These are phyloP conservation scores for Tetrahymena elliotti DNA, from an alignment of 73 alveolate species.

Conservation along the genomic window DNA sequence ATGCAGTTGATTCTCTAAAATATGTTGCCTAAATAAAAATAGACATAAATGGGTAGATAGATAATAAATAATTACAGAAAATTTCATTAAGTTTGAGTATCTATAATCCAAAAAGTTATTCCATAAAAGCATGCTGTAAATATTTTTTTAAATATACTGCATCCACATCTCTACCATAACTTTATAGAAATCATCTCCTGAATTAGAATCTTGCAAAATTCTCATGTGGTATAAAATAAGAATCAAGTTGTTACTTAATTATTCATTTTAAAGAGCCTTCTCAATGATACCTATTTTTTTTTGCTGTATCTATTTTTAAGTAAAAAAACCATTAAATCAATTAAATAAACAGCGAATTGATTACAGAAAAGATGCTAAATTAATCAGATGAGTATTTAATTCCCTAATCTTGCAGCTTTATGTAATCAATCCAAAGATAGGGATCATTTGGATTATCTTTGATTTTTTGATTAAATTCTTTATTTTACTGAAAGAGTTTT, in stretches of 20 bases:
- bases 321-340: too few species aligned
- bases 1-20: neutral
- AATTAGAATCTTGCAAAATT: neutral
- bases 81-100: neutral
- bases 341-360: too few species aligned
- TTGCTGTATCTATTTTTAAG: neutral
- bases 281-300: neutral
- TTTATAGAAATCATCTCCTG: neutral
- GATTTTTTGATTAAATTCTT: neutral
- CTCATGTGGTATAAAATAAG: neutral
- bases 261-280: neutral
- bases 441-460: neutral
- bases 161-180: neutral
- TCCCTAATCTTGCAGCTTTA: neutral
- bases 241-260: neutral
- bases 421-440: neutral
- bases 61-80: neutral
- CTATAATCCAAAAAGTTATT: neutral
- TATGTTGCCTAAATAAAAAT: neutral
- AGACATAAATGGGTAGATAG: neutral
- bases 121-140: neutral
- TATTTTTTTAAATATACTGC: neutral
- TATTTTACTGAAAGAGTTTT: neutral
- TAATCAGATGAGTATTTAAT: neutral
- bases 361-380: neutral